Percentiles rank a stretch among this genome's conserved stretches.
These are phyloP conservation scores for Sugiyamaella smithiae DNA, from an alignment of 805 yeast species.

Conservation along the genomic window DNA sequence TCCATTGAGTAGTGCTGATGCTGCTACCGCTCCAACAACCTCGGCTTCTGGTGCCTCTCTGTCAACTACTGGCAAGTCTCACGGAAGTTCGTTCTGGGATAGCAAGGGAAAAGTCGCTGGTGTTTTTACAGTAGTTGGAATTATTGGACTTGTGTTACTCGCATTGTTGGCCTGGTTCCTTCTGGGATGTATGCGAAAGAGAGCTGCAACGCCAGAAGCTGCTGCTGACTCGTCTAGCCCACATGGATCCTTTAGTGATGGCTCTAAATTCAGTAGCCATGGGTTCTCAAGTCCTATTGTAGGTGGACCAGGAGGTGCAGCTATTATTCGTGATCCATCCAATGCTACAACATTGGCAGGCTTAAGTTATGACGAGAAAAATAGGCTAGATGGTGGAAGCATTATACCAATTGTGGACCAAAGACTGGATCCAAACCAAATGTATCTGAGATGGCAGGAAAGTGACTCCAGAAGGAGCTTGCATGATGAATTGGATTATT, in stretches of 20 bases:
- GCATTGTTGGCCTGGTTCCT: constrained; percentile 42
- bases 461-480: constrained; percentile 47
- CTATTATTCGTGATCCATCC: constrained; percentile 18
- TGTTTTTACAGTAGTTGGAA: constrained; percentile 75
- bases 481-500: constrained; percentile 57
- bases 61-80: constrained; percentile 11
- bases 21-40: constrained; percentile 16
- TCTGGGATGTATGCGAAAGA: constrained; percentile 31
- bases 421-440: constrained; percentile 55
- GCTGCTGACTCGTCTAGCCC: constrained; percentile 3
- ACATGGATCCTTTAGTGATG: constrained; percentile 5
- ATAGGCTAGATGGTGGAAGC: constrained; percentile 28
- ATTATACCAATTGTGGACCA: constrained; percentile 51
- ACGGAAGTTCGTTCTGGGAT: constrained; percentile 52
- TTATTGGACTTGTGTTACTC: constrained; percentile 50
- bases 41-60: constrained; percentile 5
- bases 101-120: constrained; percentile 81
- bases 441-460: constrained; percentile 48
- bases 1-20: constrained; percentile 17
- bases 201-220: constrained; percentile 13
- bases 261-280: neutral
- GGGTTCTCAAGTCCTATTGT: constrained; percentile 6
- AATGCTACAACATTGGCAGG: constrained; percentile 23
- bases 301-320: constrained; percentile 17
- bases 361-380: constrained; percentile 26